These are phyloP conservation scores for Skeletonema marinoi DNA, from an alignment of 108 stramenopile species.

Conservation along the genomic window DNA sequence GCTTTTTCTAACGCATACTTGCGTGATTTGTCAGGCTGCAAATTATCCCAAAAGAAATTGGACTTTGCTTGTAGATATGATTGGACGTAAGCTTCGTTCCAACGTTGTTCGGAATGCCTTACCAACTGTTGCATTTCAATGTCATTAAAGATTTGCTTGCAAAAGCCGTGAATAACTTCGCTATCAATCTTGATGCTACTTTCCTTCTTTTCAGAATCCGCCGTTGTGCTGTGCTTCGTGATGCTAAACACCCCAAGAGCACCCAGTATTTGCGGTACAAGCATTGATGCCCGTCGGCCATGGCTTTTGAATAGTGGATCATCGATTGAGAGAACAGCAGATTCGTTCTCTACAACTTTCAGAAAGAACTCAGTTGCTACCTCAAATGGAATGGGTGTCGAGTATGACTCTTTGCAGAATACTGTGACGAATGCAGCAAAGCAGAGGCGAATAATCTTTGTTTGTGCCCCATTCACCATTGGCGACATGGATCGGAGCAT, in stretches of 20 bases:
- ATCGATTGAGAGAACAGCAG: slow-evolving; percentile 41
- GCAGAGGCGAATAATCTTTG: slow-evolving; percentile 74
- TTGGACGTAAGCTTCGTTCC: slow-evolving; percentile 67
- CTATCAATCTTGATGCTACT: slow-evolving; percentile 75
- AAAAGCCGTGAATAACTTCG: slow-evolving; percentile 60
- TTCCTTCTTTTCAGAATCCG: slow-evolving; percentile 20
- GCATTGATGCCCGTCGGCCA: slow-evolving; percentile 63
- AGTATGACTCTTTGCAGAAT: slow-evolving; percentile 57
- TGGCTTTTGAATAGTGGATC: slow-evolving; percentile 61
- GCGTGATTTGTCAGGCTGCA: slow-evolving; percentile 61
- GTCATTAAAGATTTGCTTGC: slow-evolving; percentile 58
- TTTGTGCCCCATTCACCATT: slow-evolving; percentile 67
- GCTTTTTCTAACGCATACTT: slow-evolving; percentile 76
- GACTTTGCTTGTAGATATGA: slow-evolving; percentile 47
- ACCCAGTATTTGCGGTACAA: slow-evolving; percentile 74
- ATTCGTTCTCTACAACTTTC: slow-evolving; percentile 54
- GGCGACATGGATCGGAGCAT: slow-evolving; percentile 72
- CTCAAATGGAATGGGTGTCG: slow-evolving; percentile 57
- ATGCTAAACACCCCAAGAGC: slow-evolving; percentile 70
- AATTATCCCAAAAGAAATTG: slow-evolving; percentile 56
- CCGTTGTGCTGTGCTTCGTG: slow-evolving; percentile 26
- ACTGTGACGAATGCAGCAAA: slow-evolving; percentile 70
- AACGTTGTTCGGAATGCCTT: slow-evolving; percentile 59
- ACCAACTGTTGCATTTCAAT: slow-evolving; percentile 50
- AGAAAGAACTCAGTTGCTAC: slow-evolving; percentile 63